phyloP scores from a whole-genome alignment of 306 rosid genomes.

The Lablab purpureus region DNA sequence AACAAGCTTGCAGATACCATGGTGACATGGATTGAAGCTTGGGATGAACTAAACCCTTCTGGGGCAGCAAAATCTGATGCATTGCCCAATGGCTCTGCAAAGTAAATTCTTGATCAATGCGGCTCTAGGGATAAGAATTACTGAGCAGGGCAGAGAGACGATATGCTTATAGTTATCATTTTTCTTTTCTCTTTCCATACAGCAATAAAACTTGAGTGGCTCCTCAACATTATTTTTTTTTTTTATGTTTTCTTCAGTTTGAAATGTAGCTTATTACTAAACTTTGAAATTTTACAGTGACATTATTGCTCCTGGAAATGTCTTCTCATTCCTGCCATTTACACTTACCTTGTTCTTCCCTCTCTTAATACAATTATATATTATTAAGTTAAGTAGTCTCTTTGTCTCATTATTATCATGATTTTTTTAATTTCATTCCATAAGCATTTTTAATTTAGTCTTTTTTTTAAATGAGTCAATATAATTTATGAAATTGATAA shows the following conservation, averaged over 20 bases:
- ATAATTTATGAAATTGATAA: too few species aligned
- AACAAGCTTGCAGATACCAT: slow-evolving; percentile 79
- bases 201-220: slow-evolving; percentile 41
- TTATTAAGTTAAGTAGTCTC: too few species aligned
- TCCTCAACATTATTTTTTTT: not conserved
- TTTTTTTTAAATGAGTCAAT: too few species aligned
- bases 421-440: too few species aligned
- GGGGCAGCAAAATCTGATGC: slow-evolving; percentile 56
- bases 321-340: not conserved
- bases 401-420: too few species aligned
- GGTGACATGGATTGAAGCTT: slow-evolving; percentile 89
- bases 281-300: slow-evolving; percentile 32
- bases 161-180: slow-evolving; percentile 40
- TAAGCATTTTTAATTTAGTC: too few species aligned
- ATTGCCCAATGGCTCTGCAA: slow-evolving; percentile 44
- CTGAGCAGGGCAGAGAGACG: slow-evolving; percentile 46
- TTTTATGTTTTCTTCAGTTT: slow-evolving; percentile 26
- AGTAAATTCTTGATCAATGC: slow-evolving; percentile 46
- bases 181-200: slow-evolving; percentile 35
- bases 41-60: slow-evolving; percentile 75
- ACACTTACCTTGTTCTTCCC: not conserved
- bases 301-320: slow-evolving; percentile 30
- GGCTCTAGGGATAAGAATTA: slow-evolving; percentile 44
- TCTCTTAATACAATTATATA: too few species aligned
- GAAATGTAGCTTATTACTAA: slow-evolving; percentile 9